These are phyloP conservation scores for Coniochaeta ligniaria DNA, from an alignment of 2,329 filamentous ascomycete genomes.

Conservation along the genomic window DNA sequence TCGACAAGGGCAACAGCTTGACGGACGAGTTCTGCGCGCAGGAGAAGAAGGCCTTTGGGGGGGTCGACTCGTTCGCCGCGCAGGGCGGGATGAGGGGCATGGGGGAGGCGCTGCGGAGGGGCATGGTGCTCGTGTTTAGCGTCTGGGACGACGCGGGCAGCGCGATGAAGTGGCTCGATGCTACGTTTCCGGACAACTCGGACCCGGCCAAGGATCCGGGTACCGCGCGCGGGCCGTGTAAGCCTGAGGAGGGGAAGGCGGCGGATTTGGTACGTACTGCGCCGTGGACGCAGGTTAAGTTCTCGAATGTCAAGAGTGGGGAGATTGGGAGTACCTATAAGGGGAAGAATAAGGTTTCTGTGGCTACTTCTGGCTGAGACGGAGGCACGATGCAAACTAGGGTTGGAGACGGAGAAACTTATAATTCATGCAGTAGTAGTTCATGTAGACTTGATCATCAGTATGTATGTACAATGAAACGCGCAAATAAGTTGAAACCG, in stretches of 20 bases:
- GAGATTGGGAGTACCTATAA: slow-evolving; percentile 39
- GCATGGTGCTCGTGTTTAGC: slow-evolving; percentile 38
- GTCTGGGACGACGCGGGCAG: slow-evolving; percentile 40
- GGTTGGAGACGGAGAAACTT: background rate
- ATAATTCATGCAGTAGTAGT: background rate
- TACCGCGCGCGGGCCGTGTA: slow-evolving; percentile 41
- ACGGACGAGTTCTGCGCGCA: slow-evolving; percentile 44
- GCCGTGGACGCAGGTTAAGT: slow-evolving; percentile 36
- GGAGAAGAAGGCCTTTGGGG: slow-evolving; percentile 46
- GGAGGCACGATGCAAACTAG: background rate
- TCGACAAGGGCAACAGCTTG: slow-evolving; percentile 28
- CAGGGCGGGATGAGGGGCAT: slow-evolving; percentile 39
- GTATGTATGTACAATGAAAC: background rate
- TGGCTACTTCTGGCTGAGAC: background rate
- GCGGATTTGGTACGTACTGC: slow-evolving; percentile 30
- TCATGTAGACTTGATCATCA: background rate
- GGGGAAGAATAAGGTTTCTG: slow-evolving; percentile 1
- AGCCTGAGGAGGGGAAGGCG: slow-evolving; percentile 38
- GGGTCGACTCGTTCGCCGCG: slow-evolving; percentile 39
- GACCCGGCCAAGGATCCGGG: slow-evolving; percentile 26
- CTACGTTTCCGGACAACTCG: slow-evolving; percentile 34
- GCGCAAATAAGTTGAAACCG: background rate
- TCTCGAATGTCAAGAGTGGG: slow-evolving; percentile 45
- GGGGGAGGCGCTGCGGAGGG: slow-evolving; percentile 35
- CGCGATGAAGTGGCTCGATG: slow-evolving; percentile 45